Base-by-base conservation (phyloP, 1,284 basidiomycete genomes). In the Kalmanozyma brasiliensis region DNA sequence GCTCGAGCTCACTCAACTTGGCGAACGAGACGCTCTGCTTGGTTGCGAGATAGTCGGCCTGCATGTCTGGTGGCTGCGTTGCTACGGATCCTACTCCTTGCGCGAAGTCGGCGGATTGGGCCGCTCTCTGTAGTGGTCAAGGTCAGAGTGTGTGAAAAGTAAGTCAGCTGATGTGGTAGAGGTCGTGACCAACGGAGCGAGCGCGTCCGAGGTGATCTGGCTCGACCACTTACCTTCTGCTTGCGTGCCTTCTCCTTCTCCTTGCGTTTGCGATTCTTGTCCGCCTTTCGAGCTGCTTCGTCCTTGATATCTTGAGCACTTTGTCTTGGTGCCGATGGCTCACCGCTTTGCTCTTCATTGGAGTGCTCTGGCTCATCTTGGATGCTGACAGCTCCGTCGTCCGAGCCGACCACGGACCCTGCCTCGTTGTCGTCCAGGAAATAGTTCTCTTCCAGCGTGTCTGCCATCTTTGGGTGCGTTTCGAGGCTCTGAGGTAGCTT, bases 391-490 rank as follows among this genome's bases (percentile, higher is more conserved):
- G 58, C 61, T 35, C 67, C 71, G 23, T 52, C 52, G 23, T 74
- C 66, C 32, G 71, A 70, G 10, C 48, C 63, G 34, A 36, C 23
- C 3, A 62, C 40, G 8, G 70, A 73, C 5, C 14, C 48, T 24
- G 55, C 53, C 32, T 70, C 58, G n/a, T 64, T 41, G 16, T 74
- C 74, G n/a, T 74, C 76, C 5, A 78, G 34, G 26, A 72, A 48
- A 19, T 73, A 69, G 26, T 76, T 75, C 49, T 78, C 74, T 48
- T 76, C 71, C 35, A 78, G 34, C 7, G 70, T 71, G 60, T 78
- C 76, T 2, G 65, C 76, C 76, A 78, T 78, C 8, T 65, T 65
- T 10, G 41, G 26, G 9, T 29, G 22, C n/a, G 13, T 43, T 3
- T 1, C 8, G 8, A 3, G 19, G 42, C 29, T 33, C 30, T 44